Base-by-base conservation (phyloP, 345 rosid species). In the Rubroshorea leprosula region DNA sequence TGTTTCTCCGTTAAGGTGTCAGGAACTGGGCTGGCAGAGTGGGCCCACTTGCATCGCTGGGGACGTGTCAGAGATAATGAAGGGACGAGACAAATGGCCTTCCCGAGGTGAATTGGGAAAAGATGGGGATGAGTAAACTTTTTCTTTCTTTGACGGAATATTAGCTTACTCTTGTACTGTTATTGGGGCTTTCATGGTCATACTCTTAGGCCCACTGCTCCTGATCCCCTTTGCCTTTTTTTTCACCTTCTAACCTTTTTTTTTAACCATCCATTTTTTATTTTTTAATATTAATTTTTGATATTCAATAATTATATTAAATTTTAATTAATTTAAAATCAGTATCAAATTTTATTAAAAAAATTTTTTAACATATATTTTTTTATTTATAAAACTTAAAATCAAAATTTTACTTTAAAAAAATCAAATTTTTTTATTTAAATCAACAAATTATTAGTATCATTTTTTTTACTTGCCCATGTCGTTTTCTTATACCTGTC, bases 101-200 rank as follows among this genome's bases (percentile, higher is more conserved):
- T 70, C 72, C 78, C 75, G 75, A 74, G 74, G 75, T 54, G 24
- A 47, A 43, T 24, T 5, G 1, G 8, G 19, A 41, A 56, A 41
- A 9, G 15, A 11, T 10, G 26, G 29, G 7, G 24, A 21, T 55
- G 31, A 13, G 41, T 35, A 35, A 54, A 35, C 52, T 55, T 61
- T 54, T 47, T 29, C 24, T 66, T 19, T 52, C 41, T 62, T n/a
- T 26, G 21, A 24, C 17, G 23, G 41, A 23, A 38, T 10, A 10
- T 20, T 49, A 49, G 15, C 31, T 27, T 8, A 27, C 8, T n/a
- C n/a, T 27, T 27, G 31, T 27, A 27, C 31, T 19, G 23, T 8
- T 20, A 0, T 22, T 25, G 2, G 9, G 10, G 1, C 14, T 11
- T 17, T 35, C 3, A 0, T 51, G 14, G 41, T 10, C 41, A 10